Conservation (phyloP, 2,329 filamentous ascomycete genomes). For the Piedraia hortae region DNA sequence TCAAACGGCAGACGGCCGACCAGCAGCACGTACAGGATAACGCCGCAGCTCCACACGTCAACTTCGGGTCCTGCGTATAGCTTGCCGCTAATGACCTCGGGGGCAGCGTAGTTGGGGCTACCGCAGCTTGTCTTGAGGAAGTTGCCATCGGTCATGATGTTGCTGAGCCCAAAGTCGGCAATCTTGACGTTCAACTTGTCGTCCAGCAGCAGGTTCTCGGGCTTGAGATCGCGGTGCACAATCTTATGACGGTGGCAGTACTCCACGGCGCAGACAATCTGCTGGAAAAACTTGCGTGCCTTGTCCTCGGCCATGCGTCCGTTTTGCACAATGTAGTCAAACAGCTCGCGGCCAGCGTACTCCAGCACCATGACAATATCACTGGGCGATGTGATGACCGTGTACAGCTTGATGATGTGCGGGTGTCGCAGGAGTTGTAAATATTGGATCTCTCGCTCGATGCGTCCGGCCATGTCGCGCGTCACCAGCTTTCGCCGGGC, state of each 20-base stretch:
- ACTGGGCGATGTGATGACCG: slow-evolving; percentile 75
- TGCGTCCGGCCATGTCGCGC: slow-evolving; percentile 87
- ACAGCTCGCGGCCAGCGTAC: slow-evolving; percentile 85
- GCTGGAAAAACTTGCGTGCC: slow-evolving; percentile 94
- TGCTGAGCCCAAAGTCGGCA: slow-evolving; percentile 92
- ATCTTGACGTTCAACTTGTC: slow-evolving; percentile 96
- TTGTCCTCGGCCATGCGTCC: slow-evolving; percentile 75
- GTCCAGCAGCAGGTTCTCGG: slow-evolving; percentile 85
- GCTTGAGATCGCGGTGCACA: slow-evolving; percentile 89
- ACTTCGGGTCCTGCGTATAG: slow-evolving; percentile 92
- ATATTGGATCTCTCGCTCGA: slow-evolving; percentile 95
- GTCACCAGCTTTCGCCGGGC: slow-evolving; percentile 87
- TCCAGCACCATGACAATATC: slow-evolving; percentile 99
- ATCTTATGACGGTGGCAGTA: slow-evolving; percentile 99
- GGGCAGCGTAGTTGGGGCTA: slow-evolving; percentile 91
- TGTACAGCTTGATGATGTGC: slow-evolving; percentile 96
- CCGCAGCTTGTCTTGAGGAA: slow-evolving; percentile 97
- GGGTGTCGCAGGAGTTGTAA: slow-evolving; percentile 83
- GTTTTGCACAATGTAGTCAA: slow-evolving; percentile 91
- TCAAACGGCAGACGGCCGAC: slow-evolving; percentile 63
- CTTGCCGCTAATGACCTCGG: slow-evolving; percentile 93
- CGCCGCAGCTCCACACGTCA: slow-evolving; percentile 77
- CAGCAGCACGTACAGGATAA: slow-evolving; percentile 38
- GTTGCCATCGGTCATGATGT: slow-evolving; percentile 99
- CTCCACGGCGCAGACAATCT: slow-evolving; percentile 95